Evolutionary conservation across 2,329 filamentous ascomycete genomes (phyloP).

Genomic region (Stemphylium lycopersici): DNA sequence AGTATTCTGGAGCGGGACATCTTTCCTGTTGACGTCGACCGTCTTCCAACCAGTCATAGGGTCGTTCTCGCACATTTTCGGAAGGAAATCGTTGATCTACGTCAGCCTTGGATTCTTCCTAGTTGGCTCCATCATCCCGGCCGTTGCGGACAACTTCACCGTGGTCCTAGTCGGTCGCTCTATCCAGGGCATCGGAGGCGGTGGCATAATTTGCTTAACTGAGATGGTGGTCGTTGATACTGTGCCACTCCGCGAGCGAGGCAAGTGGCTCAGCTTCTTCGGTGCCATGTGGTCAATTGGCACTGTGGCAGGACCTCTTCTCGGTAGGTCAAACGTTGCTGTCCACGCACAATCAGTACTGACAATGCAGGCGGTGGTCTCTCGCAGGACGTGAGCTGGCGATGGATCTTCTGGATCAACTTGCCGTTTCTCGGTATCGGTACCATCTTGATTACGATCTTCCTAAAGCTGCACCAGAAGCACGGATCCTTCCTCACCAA

Average conservation of each 20-base stretch:
- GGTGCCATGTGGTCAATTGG: slow-evolving; percentile 62
- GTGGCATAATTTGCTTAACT: slow-evolving; percentile 50
- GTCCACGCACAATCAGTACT: background rate
- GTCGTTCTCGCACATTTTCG: slow-evolving; percentile 50
- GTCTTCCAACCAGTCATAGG: slow-evolving; percentile 51
- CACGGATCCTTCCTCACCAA: slow-evolving; percentile 57
- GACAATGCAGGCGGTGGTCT: slow-evolving; percentile 56
- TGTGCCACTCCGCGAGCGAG: slow-evolving; percentile 52
- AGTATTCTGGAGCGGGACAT: slow-evolving; percentile 52
- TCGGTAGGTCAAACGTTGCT: slow-evolving; percentile 30
- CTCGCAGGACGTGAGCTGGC: slow-evolving; percentile 59
- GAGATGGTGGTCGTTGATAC: slow-evolving; percentile 56
- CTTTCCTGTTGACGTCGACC: slow-evolving; percentile 49
- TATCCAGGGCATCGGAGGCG: slow-evolving; percentile 51
- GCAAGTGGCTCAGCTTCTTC: slow-evolving; percentile 52
- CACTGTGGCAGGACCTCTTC: slow-evolving; percentile 57
- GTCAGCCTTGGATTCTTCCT: slow-evolving; percentile 45
- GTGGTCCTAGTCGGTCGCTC: slow-evolving; percentile 47
- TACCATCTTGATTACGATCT: slow-evolving; percentile 56
- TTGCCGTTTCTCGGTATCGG: slow-evolving; percentile 63
- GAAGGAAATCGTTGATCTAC: slow-evolving; percentile 48
- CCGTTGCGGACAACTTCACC: slow-evolving; percentile 48
- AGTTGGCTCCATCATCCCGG: slow-evolving; percentile 46
- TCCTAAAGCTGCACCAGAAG: slow-evolving; percentile 59
- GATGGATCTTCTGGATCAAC: slow-evolving; percentile 72